Percentiles rank a stretch among this genome's conserved stretches.
Conservation (phyloP, 768 basidiomycete species). For the Trametes punicea region DNA sequence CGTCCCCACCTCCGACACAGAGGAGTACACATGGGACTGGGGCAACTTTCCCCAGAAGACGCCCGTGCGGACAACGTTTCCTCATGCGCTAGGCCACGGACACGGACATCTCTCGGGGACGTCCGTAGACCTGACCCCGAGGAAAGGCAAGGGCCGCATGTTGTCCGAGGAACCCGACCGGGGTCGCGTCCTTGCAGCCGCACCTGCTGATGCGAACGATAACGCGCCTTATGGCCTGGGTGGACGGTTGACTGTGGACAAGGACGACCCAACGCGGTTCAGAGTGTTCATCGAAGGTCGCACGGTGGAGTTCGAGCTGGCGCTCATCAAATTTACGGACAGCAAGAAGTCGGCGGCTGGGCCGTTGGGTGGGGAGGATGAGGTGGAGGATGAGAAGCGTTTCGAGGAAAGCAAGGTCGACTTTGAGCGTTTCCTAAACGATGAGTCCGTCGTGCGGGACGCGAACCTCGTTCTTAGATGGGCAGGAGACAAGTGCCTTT, state of each 20-base stretch:
- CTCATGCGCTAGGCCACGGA: constrained; percentile 28
- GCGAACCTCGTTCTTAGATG: constrained; percentile 73
- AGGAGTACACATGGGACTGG: constrained; percentile 94
- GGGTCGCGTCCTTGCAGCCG: constrained; percentile 23
- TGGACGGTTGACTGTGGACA: constrained; percentile 56
- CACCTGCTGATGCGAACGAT: constrained; percentile 25
- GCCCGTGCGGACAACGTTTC: constrained; percentile 53
- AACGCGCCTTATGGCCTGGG: constrained; percentile 41
- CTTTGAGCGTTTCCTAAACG: constrained; percentile 62
- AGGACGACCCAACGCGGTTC: constrained; percentile 60
- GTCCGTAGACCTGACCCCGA: constrained; percentile 8
- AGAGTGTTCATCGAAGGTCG: constrained; percentile 60
- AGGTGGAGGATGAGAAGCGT: constrained; percentile 49
- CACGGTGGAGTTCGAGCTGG: constrained; percentile 69
- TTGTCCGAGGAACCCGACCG: constrained; percentile 16
- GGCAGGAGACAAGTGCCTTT: constrained; percentile 58
- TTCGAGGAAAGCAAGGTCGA: constrained; percentile 65
- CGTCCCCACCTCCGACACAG: constrained; percentile 27
- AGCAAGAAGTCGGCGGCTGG: constrained; percentile 23
- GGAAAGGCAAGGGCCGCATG: constrained; percentile 21
- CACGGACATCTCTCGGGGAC: constrained; percentile 12
- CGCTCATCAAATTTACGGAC: constrained; percentile 42
- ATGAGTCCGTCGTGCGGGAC: constrained; percentile 57
- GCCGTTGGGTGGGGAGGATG: constrained; percentile 37
- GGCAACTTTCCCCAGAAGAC: constrained; percentile 84